phyloP scores from a whole-genome alignment of 2,329 filamentous ascomycete genomes.

The Neonectria coccinea region DNA sequence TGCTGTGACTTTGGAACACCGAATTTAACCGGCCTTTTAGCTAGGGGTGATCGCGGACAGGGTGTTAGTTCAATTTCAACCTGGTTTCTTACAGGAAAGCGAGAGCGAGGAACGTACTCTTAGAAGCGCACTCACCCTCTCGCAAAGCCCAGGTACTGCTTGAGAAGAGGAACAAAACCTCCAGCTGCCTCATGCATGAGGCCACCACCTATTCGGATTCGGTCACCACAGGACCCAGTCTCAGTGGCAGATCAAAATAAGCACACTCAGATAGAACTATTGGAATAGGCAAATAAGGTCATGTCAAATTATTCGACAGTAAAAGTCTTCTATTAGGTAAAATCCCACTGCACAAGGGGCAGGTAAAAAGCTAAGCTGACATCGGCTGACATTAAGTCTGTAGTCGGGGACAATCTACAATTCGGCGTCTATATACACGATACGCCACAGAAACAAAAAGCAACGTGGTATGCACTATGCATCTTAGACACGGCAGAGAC shows the following conservation, averaged over 20 bases:
- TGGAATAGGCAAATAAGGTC: neutral
- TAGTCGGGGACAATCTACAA: neutral
- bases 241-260: neutral
- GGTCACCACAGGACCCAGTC: neutral
- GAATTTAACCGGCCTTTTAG: neutral
- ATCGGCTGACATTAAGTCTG: conserved; percentile 1
- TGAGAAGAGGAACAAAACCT: neutral
- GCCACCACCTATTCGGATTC: neutral
- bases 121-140: too few species aligned
- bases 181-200: neutral
- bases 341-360: neutral
- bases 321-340: neutral
- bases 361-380: neutral
- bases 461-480: neutral
- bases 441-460: conserved; percentile 2
- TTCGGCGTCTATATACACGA: neutral
- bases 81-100: neutral
- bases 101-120: neutral
- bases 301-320: neutral
- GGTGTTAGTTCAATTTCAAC: neutral
- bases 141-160: too few species aligned
- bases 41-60: neutral
- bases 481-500: conserved; percentile 30
- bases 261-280: neutral
- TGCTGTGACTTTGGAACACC: neutral